Base-by-base conservation (phyloP, 2,329 filamentous ascomycete genomes). In the Incumbomyces delicatus region DNA sequence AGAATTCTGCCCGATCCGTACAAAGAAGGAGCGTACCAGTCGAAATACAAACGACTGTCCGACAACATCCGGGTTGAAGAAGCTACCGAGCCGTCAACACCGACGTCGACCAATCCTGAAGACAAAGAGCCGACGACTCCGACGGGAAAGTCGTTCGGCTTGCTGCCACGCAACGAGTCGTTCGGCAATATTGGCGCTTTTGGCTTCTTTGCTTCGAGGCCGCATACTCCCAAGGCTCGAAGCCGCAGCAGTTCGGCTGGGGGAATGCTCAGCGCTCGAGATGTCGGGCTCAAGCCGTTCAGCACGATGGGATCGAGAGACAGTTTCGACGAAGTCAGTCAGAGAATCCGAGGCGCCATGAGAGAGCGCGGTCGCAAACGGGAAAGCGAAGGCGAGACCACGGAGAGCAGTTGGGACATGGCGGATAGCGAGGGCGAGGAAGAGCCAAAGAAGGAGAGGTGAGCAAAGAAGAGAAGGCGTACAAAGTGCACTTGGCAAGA, bases 121-220 rank as follows among this genome's bases (percentile, higher is more conserved):
- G 59, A 57, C 30, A 55, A 59, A 29, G 58, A 56, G 12, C 22
- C 33, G 46, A 56, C 37, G 44, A 44, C 46, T 32, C 40, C 34
- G 13, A 43, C 33, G 30, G 57, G 63, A 61, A 39, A 61, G 60
- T 49, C 63, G 69, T 54, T 66, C 64, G 37, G 69, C 69, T 46
- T 69, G 67, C 54, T 81, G 1, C 89, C 90, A 7, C 81, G 85
- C 50, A 95, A 95, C 69, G 92, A 96, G 66, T 92, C 86, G 0
- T 95, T 95, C 69, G 83, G 83, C 65, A 90, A 96, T 63, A 83
- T 96, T 53, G 84, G 86, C 11, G 80, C 78, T 41, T 83, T 95
- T 55, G 86, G 85, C 51, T 83, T 98, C 67, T 98, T 96, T 68
- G 87, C 89, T 2, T 92, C 87, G 13, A 76, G 86, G 27, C 88